Evolutionary conservation across 495 filamentous ascomycete genomes (phyloP), one percentile per base, ranked within the genome.

Genomic region (Neurospora tetraspora): DNA sequence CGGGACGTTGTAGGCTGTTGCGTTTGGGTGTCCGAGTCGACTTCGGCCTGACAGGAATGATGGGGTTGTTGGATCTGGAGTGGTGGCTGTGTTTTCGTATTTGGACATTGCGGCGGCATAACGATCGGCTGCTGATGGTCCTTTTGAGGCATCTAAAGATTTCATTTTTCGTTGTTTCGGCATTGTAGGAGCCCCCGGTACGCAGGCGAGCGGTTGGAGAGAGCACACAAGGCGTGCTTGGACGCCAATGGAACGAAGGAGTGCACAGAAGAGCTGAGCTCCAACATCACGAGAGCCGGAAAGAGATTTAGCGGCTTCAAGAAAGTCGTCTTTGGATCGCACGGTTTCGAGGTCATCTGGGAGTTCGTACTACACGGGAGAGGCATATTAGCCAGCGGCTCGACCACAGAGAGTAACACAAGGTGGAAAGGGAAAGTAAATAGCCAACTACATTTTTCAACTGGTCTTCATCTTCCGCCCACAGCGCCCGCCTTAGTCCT

Each of bases 181-280:
- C 76, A 83, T 76, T 2, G 81, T 74, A 37, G 85, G 84, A 18
- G 77, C 84, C 2, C 86, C 85, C 1, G 90, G 86, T 31, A 85
- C 86, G 75, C 96, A 95, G 3, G 93, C 85, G 4, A 99, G 84
- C 0, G 90, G 87, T 76, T 98, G 94, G 14, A 99, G 85, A 10
- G 96, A 99, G 81, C 94, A 98, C 2, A 98, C 92, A 3, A 99
- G 86, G 18, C 96, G 88, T n/a, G 94, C 88, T 73, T 93, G 89
- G 4, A 98, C 89, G 8, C 91, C 94, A 38, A 85, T 88, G 38
- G 88, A 87, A 10, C 96, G 89, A 12, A 99, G 85, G 34, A 98
- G 78, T 9, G 93, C 91, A 81, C 96, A 98, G 72, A 95, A 97
- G 4, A 99, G 80, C 79, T 97, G 94, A 23, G 93, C 91, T 16